Conservation (phyloP, 139 green algal genomes). For the Coelastrella sp. region DNA sequence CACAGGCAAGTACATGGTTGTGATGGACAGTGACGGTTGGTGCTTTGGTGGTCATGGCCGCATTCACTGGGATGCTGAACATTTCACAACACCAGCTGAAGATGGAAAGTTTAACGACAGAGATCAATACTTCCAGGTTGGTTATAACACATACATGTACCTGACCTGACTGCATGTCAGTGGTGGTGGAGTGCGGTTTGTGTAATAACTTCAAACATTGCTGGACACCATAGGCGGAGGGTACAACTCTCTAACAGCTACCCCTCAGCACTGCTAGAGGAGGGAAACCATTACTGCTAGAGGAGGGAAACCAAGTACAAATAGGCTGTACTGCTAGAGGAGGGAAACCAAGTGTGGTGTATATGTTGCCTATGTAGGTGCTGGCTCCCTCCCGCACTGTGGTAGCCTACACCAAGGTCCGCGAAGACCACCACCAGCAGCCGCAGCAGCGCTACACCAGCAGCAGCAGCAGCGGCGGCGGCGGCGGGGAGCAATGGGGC, state of each 20-base stretch:
- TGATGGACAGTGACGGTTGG: slow-evolving; percentile 89
- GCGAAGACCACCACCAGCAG: slow-evolving; percentile 27
- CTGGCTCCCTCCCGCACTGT: slow-evolving; percentile 71
- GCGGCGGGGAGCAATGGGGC: background rate
- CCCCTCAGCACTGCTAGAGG: no score
- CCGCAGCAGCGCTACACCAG: slow-evolving; percentile 8
- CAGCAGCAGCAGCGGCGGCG: slow-evolving; percentile 18
- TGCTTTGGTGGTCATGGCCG: slow-evolving; percentile 87
- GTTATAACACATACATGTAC: background rate
- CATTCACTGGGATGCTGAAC: slow-evolving; percentile 78
- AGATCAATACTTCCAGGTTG: slow-evolving; percentile 58
- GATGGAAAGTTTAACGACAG: slow-evolving; percentile 67
- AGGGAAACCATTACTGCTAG: no score
- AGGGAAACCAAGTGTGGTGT: background rate
- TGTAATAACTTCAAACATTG: background rate
- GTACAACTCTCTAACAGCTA: no score
- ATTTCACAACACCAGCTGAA: slow-evolving; percentile 81
- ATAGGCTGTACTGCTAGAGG: no score
- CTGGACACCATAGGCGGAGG: background rate
- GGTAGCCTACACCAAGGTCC: slow-evolving; percentile 70
- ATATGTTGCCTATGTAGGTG: slow-evolving; percentile 57
- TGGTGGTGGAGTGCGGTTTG: background rate
- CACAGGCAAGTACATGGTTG: slow-evolving; percentile 85
- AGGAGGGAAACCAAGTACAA: no score
- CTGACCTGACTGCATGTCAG: background rate